Evolutionary conservation across 2,329 filamentous ascomycete species (phyloP).

Genomic region (Aspergillus pseudotamarii): DNA sequence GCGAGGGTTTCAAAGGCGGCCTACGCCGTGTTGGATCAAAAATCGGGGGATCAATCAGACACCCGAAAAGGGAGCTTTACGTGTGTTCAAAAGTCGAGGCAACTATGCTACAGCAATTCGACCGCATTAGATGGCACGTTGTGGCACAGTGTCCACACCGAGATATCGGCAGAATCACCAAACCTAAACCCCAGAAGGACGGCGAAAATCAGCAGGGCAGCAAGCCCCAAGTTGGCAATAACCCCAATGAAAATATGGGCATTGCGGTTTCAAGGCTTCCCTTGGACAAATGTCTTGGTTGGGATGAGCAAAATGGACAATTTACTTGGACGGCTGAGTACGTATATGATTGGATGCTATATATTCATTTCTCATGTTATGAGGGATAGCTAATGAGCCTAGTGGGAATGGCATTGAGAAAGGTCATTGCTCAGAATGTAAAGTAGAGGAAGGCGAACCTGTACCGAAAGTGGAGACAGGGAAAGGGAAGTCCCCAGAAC

Average conservation of each 20-base stretch:
- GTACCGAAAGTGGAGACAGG: not conserved
- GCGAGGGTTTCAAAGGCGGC: not conserved
- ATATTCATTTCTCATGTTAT: too few relatives aligned
- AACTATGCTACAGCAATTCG: not conserved
- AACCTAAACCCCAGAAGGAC: not conserved
- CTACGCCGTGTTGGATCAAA: not conserved
- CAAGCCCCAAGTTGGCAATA: too few relatives aligned
- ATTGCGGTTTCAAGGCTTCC: not conserved
- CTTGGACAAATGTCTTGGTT: not conserved
- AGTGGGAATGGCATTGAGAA: not conserved
- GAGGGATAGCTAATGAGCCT: not conserved
- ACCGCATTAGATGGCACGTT: not conserved
- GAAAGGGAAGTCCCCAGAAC: not conserved
- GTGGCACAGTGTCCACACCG: not conserved
- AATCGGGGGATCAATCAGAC: not conserved
- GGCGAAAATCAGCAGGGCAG: not conserved
- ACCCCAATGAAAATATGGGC: too few relatives aligned
- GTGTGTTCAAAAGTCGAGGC: not conserved
- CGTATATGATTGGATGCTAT: not conserved
- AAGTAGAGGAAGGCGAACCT: not conserved
- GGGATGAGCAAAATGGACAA: not conserved
- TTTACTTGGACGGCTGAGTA: not conserved
- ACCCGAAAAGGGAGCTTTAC: not conserved
- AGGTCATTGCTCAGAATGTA: not conserved
- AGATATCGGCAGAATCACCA: not conserved